phyloP scores from a whole-genome alignment of 2,329 filamentous ascomycete genomes.

The Colletotrichum sp. region DNA sequence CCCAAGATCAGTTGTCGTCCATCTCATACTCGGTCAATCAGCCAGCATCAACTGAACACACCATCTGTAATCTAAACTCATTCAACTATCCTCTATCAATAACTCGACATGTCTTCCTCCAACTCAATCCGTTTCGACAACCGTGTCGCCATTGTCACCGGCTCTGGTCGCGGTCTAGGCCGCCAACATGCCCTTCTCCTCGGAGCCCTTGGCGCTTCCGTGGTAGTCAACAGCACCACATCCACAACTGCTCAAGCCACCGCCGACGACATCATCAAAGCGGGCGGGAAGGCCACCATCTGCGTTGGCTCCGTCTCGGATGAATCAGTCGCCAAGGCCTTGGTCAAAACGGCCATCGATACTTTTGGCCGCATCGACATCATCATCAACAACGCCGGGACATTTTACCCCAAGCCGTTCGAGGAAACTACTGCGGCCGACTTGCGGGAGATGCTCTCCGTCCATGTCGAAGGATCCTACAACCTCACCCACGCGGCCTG shows the following conservation, averaged over 20 bases:
- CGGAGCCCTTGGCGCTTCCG: conserved; percentile 18
- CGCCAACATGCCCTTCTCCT: conserved; percentile 26
- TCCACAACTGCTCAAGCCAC: not conserved
- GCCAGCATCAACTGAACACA: not conserved
- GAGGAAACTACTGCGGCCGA: fast-evolving
- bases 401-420: not conserved
- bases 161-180: conserved; percentile 27
- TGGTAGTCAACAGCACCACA: conserved; percentile 22
- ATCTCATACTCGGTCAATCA: not conserved
- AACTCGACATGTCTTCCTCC: not conserved
- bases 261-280: not conserved
- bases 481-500: not conserved
- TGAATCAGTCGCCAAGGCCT: not conserved
- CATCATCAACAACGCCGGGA: not conserved
- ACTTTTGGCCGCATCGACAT: not conserved
- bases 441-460: not conserved
- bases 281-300: not conserved
- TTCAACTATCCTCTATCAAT: not conserved
- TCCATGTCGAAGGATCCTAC: not conserved
- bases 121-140: not conserved
- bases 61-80: fast-evolving
- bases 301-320: not conserved
- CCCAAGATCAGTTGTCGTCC: not conserved
- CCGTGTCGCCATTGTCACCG: conserved; percentile 23
- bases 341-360: not conserved